Base-by-base conservation (phyloP, 176 grass and related monocot species). In the Phoenix dactylifera region DNA sequence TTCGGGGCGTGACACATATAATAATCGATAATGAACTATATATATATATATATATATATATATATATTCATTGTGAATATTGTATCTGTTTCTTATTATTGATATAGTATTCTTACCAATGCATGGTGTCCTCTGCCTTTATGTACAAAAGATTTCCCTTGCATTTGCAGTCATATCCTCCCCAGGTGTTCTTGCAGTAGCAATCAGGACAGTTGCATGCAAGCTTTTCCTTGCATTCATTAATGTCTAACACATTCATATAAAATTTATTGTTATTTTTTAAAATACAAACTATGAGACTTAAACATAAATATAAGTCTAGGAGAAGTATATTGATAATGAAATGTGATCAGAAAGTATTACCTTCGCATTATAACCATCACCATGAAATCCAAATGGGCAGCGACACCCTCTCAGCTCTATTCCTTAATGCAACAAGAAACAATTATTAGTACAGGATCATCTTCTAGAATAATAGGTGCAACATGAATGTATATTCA, bases 81-180 rank as follows among this genome's bases (percentile, higher is more conserved):
- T 44, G 6, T 44, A 14, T 44, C 35, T 44, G 9, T 14, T 6
- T 44, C 3, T 44, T 14, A 44, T 44, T 44, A 14, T 44, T 14
- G 35, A 44, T 44, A 59, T 23, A 24, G 28, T 22, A 6, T 55
- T 17, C 48, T 80, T 28, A 95, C 85, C 77, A 22, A 86, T 91
- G 76, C 87, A 98, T n/a, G n/a, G 87, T 72, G 69, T 98, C 93
- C 77, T 92, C 76, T 4, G 57, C 74, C 24, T 68, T 74, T 49
- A 98, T 81, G 57, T 98, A 98, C 52, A 98, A 50, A 9, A 72
- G 60, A 59, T 73, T 52, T 5, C 73, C 49, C 3, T 57, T 80
- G 81, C 93, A 98, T 32, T 75, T 74, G 87, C 93, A 98, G 60
- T 98, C 84, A 79, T 80, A 91, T 3, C 70, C 70, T 22, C 93